Percentiles rank a stretch among this genome's conserved stretches.
phyloP scores from a whole-genome alignment of 129 eudicot species.

The Flaveria ramosissima region DNA sequence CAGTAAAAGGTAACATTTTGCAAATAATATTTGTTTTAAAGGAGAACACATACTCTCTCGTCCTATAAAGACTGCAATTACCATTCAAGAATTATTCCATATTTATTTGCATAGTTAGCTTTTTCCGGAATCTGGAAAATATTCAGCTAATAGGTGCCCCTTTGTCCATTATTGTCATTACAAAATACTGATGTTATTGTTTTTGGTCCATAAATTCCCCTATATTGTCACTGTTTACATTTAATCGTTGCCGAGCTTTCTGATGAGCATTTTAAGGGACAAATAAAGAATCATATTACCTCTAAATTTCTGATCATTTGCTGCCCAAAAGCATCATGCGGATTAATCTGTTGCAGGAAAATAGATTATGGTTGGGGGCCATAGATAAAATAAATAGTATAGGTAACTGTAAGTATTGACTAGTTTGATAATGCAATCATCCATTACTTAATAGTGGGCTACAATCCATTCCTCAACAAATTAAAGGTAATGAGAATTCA shows the following conservation, averaged over 20 bases:
- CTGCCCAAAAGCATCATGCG: conserved; percentile 98
- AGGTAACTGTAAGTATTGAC: background rate
- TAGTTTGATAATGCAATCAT: background rate
- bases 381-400: background rate
- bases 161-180: background rate
- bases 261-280: background rate
- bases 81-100: background rate
- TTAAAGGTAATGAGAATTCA: background rate
- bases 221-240: background rate
- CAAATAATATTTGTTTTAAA: background rate
- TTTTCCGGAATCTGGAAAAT: background rate
- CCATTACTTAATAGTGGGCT: background rate
- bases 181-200: background rate
- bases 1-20: background rate
- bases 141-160: background rate
- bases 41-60: conserved; percentile 5
- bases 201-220: background rate
- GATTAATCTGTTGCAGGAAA: conserved; percentile 64
- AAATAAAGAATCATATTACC: conserved; percentile 42
- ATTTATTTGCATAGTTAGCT: background rate
- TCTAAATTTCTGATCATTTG: conserved; percentile 97
- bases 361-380: conserved; percentile 11
- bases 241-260: background rate
- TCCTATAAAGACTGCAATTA: background rate
- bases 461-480: background rate